These are phyloP conservation scores for Entomortierella beljakovae DNA, from an alignment of 192 early-diverging fungal species.

Conservation along the genomic window DNA sequence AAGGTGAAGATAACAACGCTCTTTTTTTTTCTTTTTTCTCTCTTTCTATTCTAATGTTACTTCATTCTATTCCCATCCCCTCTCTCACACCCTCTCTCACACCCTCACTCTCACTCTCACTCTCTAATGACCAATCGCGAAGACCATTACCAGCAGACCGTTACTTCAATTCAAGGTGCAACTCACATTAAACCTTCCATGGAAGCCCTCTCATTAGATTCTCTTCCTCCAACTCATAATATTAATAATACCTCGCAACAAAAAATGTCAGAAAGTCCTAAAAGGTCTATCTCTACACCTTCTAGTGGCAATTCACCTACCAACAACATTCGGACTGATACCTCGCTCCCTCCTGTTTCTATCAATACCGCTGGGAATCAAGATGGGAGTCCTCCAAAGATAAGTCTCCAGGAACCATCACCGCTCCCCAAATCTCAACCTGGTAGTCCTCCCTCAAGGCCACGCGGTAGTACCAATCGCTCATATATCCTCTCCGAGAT, in stretches of 20 bases:
- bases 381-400: not conserved
- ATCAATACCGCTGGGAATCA: not conserved
- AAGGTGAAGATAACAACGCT: too few species aligned
- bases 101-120: not conserved
- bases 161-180: not conserved
- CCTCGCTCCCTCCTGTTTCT: not conserved
- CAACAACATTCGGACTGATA: not conserved
- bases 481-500: conserved; percentile 25
- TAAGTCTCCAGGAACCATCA: conserved; percentile 9
- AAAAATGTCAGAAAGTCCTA: not conserved
- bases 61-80: not conserved
- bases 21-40: too few species aligned
- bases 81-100: not conserved
- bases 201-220: not conserved
- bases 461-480: not conserved
- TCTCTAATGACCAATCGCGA: not conserved
- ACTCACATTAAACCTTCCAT: not conserved
- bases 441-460: not conserved
- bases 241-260: too few species aligned
- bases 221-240: not conserved
- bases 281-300: not conserved
- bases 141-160: not conserved
- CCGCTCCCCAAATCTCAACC: not conserved
- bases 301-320: not conserved
- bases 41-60: not conserved